Evolutionary conservation across 192 early-diverging fungal genomes (phyloP).

Genomic region (Allomyces macrogynus): DNA sequence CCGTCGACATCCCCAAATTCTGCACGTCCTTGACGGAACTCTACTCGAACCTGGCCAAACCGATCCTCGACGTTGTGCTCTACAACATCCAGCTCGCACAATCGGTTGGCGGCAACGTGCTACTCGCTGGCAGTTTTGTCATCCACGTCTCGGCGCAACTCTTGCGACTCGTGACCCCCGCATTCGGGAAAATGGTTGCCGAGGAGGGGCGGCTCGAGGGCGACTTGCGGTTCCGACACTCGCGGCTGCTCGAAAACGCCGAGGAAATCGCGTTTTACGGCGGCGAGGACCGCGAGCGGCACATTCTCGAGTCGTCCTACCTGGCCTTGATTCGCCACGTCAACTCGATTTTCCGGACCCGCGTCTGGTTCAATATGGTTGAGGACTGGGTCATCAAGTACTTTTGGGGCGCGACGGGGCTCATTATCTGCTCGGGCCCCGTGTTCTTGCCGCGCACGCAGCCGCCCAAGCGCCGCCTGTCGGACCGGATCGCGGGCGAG

Average conservation of each 20-base stretch:
- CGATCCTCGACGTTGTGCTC: slow-evolving; percentile 77
- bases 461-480: slow-evolving; percentile 4
- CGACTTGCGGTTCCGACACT: slow-evolving; percentile 86
- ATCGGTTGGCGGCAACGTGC: slow-evolving; percentile 64
- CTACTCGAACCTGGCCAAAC: slow-evolving; percentile 83
- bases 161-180: slow-evolving; percentile 68
- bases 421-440: slow-evolving; percentile 66
- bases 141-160: slow-evolving; percentile 57
- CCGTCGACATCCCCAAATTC: slow-evolving; percentile 83
- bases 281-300: slow-evolving; percentile 65
- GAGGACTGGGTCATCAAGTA: slow-evolving; percentile 93
- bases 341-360: slow-evolving; percentile 62
- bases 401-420: slow-evolving; percentile 84
- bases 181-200: slow-evolving; percentile 88
- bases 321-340: slow-evolving; percentile 65
- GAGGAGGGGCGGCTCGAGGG: slow-evolving; percentile 85
- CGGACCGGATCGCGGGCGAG: background rate
- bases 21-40: slow-evolving; percentile 64
- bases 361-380: slow-evolving; percentile 46
- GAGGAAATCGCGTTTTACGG: slow-evolving; percentile 87
- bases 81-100: slow-evolving; percentile 74
- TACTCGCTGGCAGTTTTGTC: slow-evolving; percentile 60
- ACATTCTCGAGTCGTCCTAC: slow-evolving; percentile 56
- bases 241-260: slow-evolving; percentile 81
- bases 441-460: slow-evolving; percentile 41